Percentiles rank a stretch among this genome's conserved stretches.
phyloP scores from a whole-genome alignment of 2,329 filamentous ascomycete genomes.

The Cadophora sp. region DNA sequence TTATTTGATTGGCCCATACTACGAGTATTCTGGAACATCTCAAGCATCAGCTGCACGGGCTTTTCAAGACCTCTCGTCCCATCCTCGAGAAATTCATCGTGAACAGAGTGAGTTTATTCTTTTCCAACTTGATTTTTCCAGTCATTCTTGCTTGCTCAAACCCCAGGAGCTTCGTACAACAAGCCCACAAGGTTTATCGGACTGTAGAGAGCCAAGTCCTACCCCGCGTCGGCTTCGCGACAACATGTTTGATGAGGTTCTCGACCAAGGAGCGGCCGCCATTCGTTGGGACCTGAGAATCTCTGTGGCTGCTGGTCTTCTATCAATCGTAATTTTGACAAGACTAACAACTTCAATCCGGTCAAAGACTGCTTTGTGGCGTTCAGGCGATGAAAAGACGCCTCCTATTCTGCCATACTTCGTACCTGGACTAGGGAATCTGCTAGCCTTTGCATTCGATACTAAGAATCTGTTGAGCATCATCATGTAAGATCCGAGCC shows the following conservation, averaged over 20 bases:
- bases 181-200: no score
- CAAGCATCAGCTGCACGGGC: slow-evolving; percentile 12
- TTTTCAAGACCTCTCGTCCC: not conserved
- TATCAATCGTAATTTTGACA: slow-evolving; percentile 20
- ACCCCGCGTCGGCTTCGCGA: not conserved
- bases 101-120: no score
- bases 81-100: not conserved
- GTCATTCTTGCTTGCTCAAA: not conserved
- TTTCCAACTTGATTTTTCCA: not conserved
- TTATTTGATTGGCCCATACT: not conserved
- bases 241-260: slow-evolving; percentile 23
- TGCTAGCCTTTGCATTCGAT: slow-evolving; percentile 31
- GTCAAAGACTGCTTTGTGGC: slow-evolving; percentile 16
- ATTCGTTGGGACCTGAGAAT: slow-evolving; percentile 23
- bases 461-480: slow-evolving; percentile 25
- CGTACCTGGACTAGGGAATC: slow-evolving; percentile 32
- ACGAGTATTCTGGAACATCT: no score
- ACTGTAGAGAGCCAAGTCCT: not conserved
- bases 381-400: slow-evolving; percentile 19
- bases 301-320: not conserved
- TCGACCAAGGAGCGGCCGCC: slow-evolving; percentile 14
- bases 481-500: slow-evolving; percentile 21
- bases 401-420: slow-evolving; percentile 33
- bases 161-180: no score
- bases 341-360: slow-evolving; percentile 20